Percentiles rank a stretch among this genome's conserved stretches.
These are phyloP conservation scores for Chlamydomonas applanata DNA, from an alignment of 139 green algal genomes.

Conservation along the genomic window DNA sequence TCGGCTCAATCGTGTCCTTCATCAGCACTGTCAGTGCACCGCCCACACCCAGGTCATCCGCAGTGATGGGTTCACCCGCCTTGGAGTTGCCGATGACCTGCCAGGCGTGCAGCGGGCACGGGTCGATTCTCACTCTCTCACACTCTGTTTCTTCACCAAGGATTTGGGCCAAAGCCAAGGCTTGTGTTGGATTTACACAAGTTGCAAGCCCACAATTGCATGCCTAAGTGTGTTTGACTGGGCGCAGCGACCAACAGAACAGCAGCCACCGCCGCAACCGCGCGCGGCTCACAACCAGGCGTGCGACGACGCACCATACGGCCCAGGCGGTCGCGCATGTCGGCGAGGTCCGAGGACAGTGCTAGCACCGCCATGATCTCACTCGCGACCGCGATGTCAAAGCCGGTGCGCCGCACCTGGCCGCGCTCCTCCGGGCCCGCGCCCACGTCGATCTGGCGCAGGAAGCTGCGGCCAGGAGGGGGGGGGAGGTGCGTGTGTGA, in stretches of 20 bases:
- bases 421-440: slow-evolving; percentile 71
- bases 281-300: no score
- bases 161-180: no score
- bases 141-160: no score
- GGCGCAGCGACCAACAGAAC: no score
- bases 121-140: no score
- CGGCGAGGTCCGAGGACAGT: slow-evolving; percentile 76
- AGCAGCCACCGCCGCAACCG: no score
- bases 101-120: no score
- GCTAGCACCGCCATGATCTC: slow-evolving; percentile 99
- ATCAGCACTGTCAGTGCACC: slow-evolving; percentile 97
- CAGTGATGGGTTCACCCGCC: slow-evolving; percentile 73
- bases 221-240: no score
- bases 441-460: slow-evolving; percentile 86
- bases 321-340: slow-evolving; percentile 91
- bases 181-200: no score
- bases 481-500: neutral
- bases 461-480: slow-evolving; percentile 45
- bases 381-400: slow-evolving; percentile 93
- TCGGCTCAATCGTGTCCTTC: slow-evolving; percentile 95
- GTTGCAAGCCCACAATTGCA: no score
- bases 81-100: slow-evolving; percentile 20
- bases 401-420: slow-evolving; percentile 71
- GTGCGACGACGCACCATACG: slow-evolving; percentile 76
- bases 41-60: slow-evolving; percentile 94